These are phyloP conservation scores for Coemansia sp. DNA, from an alignment of 192 early-diverging fungal genomes.

Conservation along the genomic window DNA sequence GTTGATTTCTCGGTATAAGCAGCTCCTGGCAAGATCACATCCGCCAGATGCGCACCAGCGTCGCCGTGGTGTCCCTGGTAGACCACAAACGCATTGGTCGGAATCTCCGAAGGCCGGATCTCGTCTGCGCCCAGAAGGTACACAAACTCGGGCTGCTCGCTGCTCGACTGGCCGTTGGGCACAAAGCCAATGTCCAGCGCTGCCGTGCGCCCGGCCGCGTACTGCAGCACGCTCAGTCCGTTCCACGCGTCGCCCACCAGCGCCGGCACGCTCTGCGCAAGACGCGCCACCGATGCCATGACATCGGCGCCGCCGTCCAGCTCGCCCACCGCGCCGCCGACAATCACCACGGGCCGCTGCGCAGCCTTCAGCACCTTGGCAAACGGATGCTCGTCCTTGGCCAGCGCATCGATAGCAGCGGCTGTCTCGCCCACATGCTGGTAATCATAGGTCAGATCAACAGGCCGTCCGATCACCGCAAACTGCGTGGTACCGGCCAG, in stretches of 20 bases:
- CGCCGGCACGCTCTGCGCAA: constrained; percentile 67
- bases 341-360: constrained; percentile 87
- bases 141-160: constrained; percentile 63
- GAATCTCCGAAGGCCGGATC: constrained; percentile 69
- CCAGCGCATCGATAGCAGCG: constrained; percentile 66
- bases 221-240: constrained; percentile 88
- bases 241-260: constrained; percentile 82
- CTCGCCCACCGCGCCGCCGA: constrained; percentile 81
- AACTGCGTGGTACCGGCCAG: constrained; percentile 77
- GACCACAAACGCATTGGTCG: constrained; percentile 91
- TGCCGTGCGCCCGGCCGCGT: constrained; percentile 81
- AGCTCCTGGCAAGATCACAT: constrained; percentile 93
- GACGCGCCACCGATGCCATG: constrained; percentile 71
- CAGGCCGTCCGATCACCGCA: constrained; percentile 76
- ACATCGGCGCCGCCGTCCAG: constrained; percentile 65
- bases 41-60: constrained; percentile 88
- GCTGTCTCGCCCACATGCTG: constrained; percentile 73
- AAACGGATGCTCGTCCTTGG: constrained; percentile 72
- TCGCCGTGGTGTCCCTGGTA: constrained; percentile 99
- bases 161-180: constrained; percentile 55
- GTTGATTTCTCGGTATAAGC: constrained; percentile 96
- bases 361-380: constrained; percentile 72
- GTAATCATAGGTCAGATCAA: constrained; percentile 89
- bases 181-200: constrained; percentile 90
- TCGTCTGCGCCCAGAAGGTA: constrained; percentile 96